Evolutionary conservation across 2,329 filamentous ascomycete genomes (phyloP), one percentile per base, ranked within the genome.

Genomic region (Teratosphaeria zuluensis): DNA sequence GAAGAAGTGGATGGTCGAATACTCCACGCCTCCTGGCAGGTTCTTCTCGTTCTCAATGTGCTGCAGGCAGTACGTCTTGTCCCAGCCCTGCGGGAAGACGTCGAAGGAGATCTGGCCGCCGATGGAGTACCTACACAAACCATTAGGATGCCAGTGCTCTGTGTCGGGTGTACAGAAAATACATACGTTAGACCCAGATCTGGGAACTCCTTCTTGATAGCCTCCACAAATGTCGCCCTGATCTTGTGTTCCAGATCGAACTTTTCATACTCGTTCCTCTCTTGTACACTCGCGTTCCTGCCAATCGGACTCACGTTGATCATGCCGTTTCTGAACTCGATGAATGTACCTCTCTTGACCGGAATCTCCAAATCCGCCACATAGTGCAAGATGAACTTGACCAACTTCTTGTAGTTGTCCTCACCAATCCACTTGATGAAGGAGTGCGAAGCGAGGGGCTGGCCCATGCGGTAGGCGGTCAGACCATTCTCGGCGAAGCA

Each of bases 101-200:
- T 99, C 94, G 75, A 99, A 99, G 61, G 92, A 96, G 76, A 99
- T 96, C 73, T 96, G 90, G 56, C 94, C 94, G 67, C 94, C 94
- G 69, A 99, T 95, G 63, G 90, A 92, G 80, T 88, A 96, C 51
- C 89, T 92, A 61, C 11, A 48, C 56, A 57, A 12, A 52, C 11
- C 14, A 32, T 30, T n/a, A 53, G 42, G 32, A 30, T 58, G 57
- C 55, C 60, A 32, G 42, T 21, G 42, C 42, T 48, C n/a, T 48
- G 42, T 19, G 5, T 21, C n/a, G 16, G 42, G 19, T 21, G 16
- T 21, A 48, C 42, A n/a, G 42, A 19, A 19, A 35, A 14, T 19
- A 82, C 87, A 74, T 76, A 95, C 83, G 90, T 96, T 69, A 97
- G 80, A 38, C 89, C 90, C 63, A 90, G 79, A 74, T 96, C 85